phyloP scores from a whole-genome alignment of 164 flowering plant species.

The Aristolochia fimbriata region DNA sequence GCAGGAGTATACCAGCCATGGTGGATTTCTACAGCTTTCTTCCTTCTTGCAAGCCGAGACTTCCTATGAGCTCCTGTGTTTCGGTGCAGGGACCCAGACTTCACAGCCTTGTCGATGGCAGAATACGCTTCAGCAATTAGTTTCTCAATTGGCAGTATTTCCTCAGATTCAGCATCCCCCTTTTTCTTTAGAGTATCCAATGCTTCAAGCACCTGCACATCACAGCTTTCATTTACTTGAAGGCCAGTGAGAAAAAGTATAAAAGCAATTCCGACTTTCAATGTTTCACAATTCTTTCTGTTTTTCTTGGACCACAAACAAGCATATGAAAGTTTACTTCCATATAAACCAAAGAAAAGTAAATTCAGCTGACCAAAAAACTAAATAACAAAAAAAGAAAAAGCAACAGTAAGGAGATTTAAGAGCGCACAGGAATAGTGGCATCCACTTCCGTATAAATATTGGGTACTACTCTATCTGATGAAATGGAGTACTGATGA shows the following conservation, averaged over 20 bases:
- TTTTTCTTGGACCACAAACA: no score
- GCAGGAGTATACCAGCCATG: conserved; percentile 88
- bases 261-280: neutral
- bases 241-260: neutral
- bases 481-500: no score
- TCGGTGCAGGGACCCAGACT: conserved; percentile 64
- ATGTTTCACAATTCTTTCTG: no score
- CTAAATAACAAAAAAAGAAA: no score
- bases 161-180: conserved; percentile 56
- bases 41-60: conserved; percentile 85
- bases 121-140: conserved; percentile 88
- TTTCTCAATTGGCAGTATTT: conserved; percentile 62
- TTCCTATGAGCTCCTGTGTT: conserved; percentile 89
- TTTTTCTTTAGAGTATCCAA: conserved; percentile 66
- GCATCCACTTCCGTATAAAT: no score
- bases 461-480: no score
- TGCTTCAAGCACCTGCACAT: conserved; percentile 55
- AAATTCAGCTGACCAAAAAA: no score
- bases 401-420: no score
- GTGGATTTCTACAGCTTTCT: conserved; percentile 78
- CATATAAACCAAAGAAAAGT: no score
- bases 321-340: no score
- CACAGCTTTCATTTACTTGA: neutral
- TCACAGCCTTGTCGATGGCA: conserved; percentile 80
- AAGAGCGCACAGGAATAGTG: no score